Evolutionary conservation across 1,284 basidiomycete species (phyloP), one percentile per base, ranked within the genome.

Genomic region (Rhizoctonia solani): DNA sequence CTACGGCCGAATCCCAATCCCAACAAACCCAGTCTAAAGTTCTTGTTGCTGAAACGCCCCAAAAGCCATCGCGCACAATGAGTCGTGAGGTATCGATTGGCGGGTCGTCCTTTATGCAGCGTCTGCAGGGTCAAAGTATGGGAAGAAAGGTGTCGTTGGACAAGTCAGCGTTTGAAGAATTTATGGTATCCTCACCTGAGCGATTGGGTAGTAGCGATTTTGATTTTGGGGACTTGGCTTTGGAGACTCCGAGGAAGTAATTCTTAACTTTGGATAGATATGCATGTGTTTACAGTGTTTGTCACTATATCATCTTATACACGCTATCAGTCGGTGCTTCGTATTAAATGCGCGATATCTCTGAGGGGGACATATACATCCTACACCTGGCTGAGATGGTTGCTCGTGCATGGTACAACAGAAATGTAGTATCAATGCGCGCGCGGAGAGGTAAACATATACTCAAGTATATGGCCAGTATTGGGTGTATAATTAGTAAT

Each of bases 121-220:
- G 46, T 2, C 25, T 61, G 23, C 46, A 42, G 11, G 56, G n/a
- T 2, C 56, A 61, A 34, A 21, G 46, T 11, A 44, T 37, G 4
- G 8, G 34, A 2, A 44, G 46, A 34, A 49, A 37, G 11, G 46
- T 39, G 4, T 61, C 58, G n/a, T 50, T 61, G 32, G 44, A 56
- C 25, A 41, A 56, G 16, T 56, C 58, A 8, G 58, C 16, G 32
- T 27, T 61, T 30, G 58, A 46, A n/a, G 44, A 61, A 32, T 61
- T 61, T 23, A 61, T 61, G 58, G 58, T 61, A 32, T 29, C 58
- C 2, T 61, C 58, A 21, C 58, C 58, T 3, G 58, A 61, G n/a
- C 29, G 58, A 16, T 25, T 27, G 16, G 29, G 46, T n/a, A 47
- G 50, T 9, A n/a, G n/a, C n/a, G 58, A 61, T 25, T 61, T 61